Base-by-base conservation (phyloP, 352 stramenopile species). In the Aphanomyces cochlioides region DNA sequence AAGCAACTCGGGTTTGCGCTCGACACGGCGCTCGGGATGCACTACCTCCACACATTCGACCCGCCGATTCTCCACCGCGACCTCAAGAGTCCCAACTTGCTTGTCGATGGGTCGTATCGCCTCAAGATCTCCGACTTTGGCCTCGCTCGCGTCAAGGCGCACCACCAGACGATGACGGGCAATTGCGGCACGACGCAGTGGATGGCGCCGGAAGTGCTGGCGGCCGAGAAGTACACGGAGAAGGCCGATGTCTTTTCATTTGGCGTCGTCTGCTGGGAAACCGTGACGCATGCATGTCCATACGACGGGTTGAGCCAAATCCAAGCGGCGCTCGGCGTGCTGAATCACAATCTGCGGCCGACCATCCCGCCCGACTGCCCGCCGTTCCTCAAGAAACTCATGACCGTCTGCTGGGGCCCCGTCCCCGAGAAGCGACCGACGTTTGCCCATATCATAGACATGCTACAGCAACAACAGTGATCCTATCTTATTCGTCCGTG, bases 221-320 rank as follows among this genome's bases (percentile, higher is more conserved):
- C 81, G 5, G 84, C 84, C 7, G 85, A 92, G 39, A 93, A 93
- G 72, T 93, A 93, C 78, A 93, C 87, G 39, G 86, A 95, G 69
- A 93, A 93, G 70, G 85, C 87, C 13, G 87, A 95, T 68, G 85
- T 95, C 19, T 95, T 93, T 41, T 95, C 87, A 28, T 95, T 89
- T 69, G 87, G 84, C 34, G 79, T 95, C 19, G 87, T 95, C n/a
- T 75, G 88, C 15, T 95, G 85, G 85, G 87, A 95, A 70, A 97
- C 93, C 4, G 86, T 96, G 63, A 96, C 92, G 47, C 79, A 90
- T 6, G 80, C 89, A 43, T 96, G 95, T 77, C 92, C 92, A 13
- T 97, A 97, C 72, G 88, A 96, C 50, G 93, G 89, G 3, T 76
- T 97, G 64, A 89, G 90, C 28, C 90, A 96, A 67, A 96, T 97